These are phyloP conservation scores for Perilla frutescens DNA, from an alignment of 257 asterid genomes.

Conservation along the genomic window DNA sequence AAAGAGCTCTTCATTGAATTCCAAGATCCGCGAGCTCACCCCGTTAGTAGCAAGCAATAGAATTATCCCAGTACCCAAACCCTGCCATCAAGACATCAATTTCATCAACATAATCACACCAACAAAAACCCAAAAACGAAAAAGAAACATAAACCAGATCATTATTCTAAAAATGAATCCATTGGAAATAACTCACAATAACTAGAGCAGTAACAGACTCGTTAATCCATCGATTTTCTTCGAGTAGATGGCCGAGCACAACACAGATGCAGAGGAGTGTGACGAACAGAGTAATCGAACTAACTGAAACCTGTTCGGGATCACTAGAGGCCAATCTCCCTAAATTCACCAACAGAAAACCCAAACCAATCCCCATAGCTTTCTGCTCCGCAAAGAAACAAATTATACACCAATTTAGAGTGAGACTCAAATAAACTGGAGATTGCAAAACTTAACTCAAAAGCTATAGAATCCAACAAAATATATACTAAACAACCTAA, in stretches of 20 bases:
- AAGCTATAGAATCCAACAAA: background rate
- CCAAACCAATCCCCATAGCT: constrained; percentile 24
- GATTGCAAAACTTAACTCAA: constrained; percentile 2
- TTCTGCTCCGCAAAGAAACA: constrained; percentile 16
- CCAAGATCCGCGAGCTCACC: constrained; percentile 60
- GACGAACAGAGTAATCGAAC: constrained; percentile 56
- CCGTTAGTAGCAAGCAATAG: constrained; percentile 57
- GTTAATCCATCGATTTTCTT: constrained; percentile 67
- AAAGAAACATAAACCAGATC: background rate
- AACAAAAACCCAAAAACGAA: background rate
- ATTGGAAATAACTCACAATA: constrained; percentile 44
- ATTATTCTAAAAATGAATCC: background rate
- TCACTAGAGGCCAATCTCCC: constrained; percentile 28
- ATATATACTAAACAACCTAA: background rate
- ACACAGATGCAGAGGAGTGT: constrained; percentile 65
- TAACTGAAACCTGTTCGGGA: constrained; percentile 37
- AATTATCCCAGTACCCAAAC: constrained; percentile 56
- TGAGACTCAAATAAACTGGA: background rate
- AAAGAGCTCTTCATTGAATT: constrained; percentile 72
- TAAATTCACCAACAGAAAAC: constrained; percentile 26
- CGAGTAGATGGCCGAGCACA: constrained; percentile 65
- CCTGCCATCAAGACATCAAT: constrained; percentile 47
- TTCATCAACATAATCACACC: background rate
- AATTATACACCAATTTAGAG: constrained; percentile 2
- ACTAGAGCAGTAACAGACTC: constrained; percentile 62